phyloP scores from a whole-genome alignment of 306 rosid species.

The Vigna hirtella region DNA sequence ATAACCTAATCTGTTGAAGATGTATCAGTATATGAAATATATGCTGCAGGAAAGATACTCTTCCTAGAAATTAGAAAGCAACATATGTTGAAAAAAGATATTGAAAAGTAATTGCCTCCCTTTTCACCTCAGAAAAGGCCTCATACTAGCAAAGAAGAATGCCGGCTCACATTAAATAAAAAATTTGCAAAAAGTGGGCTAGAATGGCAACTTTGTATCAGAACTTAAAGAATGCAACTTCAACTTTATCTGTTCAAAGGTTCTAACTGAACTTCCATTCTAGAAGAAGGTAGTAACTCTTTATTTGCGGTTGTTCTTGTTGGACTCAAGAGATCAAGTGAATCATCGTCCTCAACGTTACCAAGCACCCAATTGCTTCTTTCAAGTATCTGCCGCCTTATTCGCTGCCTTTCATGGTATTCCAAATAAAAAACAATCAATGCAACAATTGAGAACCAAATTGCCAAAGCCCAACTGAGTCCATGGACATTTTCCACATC shows the following conservation, averaged over 20 bases:
- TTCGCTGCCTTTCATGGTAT: slow-evolving; percentile 47
- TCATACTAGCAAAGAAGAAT: slow-evolving; percentile 43
- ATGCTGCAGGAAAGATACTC: slow-evolving; percentile 41
- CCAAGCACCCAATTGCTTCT: slow-evolving; percentile 88
- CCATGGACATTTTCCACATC: slow-evolving; percentile 73
- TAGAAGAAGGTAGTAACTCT: slow-evolving; percentile 57
- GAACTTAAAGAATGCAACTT: slow-evolving; percentile 33
- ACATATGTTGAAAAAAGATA: slow-evolving; percentile 9
- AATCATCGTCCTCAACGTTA: slow-evolving; percentile 73
- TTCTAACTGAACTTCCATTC: slow-evolving; percentile 92
- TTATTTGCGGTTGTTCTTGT: slow-evolving; percentile 44
- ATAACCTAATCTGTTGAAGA: not conserved
- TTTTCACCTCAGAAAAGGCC: slow-evolving; percentile 38
- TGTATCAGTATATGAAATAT: slow-evolving; percentile 25
- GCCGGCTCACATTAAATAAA: slow-evolving; percentile 24
- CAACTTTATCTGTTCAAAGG: slow-evolving; percentile 67
- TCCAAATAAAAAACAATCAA: slow-evolving; percentile 62
- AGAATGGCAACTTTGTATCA: slow-evolving; percentile 3
- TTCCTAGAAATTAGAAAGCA: slow-evolving; percentile 43
- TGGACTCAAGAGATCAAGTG: slow-evolving; percentile 67
- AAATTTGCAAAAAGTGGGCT: not conserved
- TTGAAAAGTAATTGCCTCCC: slow-evolving; percentile 22
- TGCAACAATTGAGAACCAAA: slow-evolving; percentile 65
- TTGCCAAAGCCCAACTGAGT: slow-evolving; percentile 72
- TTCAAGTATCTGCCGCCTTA: slow-evolving; percentile 55